phyloP scores from a whole-genome alignment of 805 yeast genomes.

The Candida palmyrensis region DNA sequence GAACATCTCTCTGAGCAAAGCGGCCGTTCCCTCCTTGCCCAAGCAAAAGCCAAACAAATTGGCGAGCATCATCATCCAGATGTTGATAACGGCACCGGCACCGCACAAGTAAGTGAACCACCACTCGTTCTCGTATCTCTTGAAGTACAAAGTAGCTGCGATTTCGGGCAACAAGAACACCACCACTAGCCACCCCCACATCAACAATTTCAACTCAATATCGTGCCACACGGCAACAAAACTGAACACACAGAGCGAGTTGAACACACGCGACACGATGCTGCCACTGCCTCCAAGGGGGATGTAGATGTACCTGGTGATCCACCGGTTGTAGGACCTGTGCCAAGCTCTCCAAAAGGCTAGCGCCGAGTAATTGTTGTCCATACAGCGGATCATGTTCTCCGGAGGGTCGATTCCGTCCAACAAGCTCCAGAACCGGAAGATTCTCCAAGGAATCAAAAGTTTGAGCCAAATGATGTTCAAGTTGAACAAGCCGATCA shows the following conservation, averaged over 20 bases:
- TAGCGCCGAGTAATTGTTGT: conserved; percentile 85
- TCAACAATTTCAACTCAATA: conserved; percentile 73
- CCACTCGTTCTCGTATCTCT: conserved; percentile 39
- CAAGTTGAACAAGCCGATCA: conserved; percentile 88
- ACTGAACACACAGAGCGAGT: conserved; percentile 80
- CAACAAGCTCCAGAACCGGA: conserved; percentile 86
- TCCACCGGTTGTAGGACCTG: conserved; percentile 88
- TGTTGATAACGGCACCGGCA: conserved; percentile 79
- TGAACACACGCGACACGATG: conserved; percentile 65
- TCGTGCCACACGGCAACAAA: conserved; percentile 99
- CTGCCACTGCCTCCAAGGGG: conserved; percentile 82
- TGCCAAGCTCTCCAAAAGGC: conserved; percentile 99
- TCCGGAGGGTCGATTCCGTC: conserved; percentile 97
- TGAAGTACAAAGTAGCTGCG: conserved; percentile 45
- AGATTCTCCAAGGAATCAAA: conserved; percentile 92
- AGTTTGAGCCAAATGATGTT: conserved; percentile 91
- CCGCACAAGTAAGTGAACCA: conserved; percentile 85
- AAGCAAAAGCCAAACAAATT: conserved; percentile 92
- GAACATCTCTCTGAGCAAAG: conserved; percentile 65
- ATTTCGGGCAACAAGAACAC: conserved; percentile 85
- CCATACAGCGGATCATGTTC: conserved; percentile 94
- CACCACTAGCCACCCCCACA: conserved; percentile 97
- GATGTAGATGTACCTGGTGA: conserved; percentile 78
- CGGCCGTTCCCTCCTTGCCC: conserved; percentile 78
- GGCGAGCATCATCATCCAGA: conserved; percentile 98